phyloP scores from a whole-genome alignment of 192 early-diverging fungal species.

The Paraglomus brasilianum region DNA sequence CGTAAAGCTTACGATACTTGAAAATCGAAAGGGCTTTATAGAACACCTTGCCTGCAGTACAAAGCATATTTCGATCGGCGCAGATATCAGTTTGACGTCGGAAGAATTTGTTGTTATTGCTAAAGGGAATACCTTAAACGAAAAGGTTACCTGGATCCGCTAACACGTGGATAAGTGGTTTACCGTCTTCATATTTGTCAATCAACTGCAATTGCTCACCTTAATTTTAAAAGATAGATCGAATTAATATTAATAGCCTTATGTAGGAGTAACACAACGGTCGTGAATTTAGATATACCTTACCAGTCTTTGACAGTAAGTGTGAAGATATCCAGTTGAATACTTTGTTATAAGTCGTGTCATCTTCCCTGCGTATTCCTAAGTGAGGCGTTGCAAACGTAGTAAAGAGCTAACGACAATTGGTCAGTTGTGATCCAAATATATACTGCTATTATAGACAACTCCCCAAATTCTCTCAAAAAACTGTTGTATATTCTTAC shows the following conservation, averaged over 20 bases:
- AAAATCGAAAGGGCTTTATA: conserved; percentile 45
- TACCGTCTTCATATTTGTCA: conserved; percentile 31
- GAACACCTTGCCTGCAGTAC: conserved; percentile 40
- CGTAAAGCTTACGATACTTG: conserved; percentile 45
- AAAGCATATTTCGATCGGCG: too few species aligned
- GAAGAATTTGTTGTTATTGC: not conserved
- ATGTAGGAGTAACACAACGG: not conserved
- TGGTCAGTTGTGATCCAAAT: not conserved
- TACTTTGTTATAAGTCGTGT: conserved; percentile 29
- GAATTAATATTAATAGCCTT: not conserved
- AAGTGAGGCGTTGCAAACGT: conserved; percentile 64
- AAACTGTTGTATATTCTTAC: conserved; percentile 30
- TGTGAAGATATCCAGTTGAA: conserved; percentile 43
- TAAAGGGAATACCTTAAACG: not conserved
- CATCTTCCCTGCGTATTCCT: conserved; percentile 40
- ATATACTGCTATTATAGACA: not conserved
- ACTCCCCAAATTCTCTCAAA: not conserved
- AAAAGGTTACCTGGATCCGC: conserved; percentile 43
- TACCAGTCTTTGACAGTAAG: conserved; percentile 52
- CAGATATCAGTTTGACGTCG: too few species aligned
- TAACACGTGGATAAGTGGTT: conserved; percentile 35
- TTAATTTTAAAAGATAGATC: not conserved
- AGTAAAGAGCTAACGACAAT: conserved; percentile 42
- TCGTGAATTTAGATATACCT: not conserved
- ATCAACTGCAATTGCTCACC: conserved; percentile 40